Evolutionary conservation across 345 rosid species (phyloP).

Genomic region (Syzygium aqueum): DNA sequence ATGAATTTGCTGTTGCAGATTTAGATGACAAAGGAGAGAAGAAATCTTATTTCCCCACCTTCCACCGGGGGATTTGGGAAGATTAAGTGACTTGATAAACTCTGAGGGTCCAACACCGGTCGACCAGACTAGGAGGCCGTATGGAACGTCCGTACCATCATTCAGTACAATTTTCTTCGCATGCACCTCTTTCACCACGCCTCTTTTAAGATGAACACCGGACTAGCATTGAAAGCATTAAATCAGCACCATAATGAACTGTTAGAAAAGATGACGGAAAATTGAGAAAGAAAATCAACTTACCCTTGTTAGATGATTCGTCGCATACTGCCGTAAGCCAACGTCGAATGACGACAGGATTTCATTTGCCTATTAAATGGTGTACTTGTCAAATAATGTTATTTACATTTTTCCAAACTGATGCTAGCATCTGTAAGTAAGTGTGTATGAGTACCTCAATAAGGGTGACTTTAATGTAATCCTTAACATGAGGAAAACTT

Average conservation of each 20-base stretch:
- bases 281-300: background rate
- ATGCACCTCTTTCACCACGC: slow-evolving; percentile 53
- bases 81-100: slow-evolving; percentile 44
- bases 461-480: slow-evolving; percentile 70
- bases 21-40: background rate
- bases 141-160: slow-evolving; percentile 63
- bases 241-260: background rate
- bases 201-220: slow-evolving; percentile 41
- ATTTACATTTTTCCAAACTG: background rate
- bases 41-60: slow-evolving; percentile 22
- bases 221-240: slow-evolving; percentile 14
- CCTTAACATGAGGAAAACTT: slow-evolving; percentile 63
- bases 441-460: slow-evolving; percentile 51
- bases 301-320: slow-evolving; percentile 60
- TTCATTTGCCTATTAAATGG: slow-evolving; percentile 62
- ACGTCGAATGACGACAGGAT: slow-evolving; percentile 72
- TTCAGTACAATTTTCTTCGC: slow-evolving; percentile 36
- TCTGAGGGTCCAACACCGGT: slow-evolving; percentile 85
- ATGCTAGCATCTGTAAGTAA: background rate
- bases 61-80: slow-evolving; percentile 61
- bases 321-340: slow-evolving; percentile 52
- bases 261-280: background rate
- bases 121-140: slow-evolving; percentile 89
- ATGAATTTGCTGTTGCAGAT: background rate
- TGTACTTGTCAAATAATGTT: background rate